A percentile compares a stretch with the other conserved stretches of the same genome.
These are phyloP conservation scores for Haematococcus lacustris DNA, from an alignment of 139 green algal species.

Conservation along the genomic window DNA sequence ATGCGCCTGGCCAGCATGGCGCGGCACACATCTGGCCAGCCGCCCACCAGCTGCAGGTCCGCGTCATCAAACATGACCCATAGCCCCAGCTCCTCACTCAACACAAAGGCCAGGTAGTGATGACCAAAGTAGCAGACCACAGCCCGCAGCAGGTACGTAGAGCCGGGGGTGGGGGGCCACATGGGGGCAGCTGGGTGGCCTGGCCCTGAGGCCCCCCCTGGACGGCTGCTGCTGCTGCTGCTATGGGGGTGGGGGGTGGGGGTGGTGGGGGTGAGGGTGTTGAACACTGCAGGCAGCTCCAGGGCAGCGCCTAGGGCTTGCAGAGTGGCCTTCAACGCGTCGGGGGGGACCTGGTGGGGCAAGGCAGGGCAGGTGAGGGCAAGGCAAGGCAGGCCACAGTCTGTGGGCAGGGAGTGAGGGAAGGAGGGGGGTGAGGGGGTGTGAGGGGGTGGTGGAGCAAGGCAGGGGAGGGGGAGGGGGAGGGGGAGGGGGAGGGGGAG, in stretches of 20 bases:
- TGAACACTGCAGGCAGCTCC: constrained; percentile 43
- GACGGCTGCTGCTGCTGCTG: too few relatives aligned
- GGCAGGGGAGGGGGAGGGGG: too few relatives aligned
- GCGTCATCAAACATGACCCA: constrained; percentile 79
- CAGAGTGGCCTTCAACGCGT: constrained; percentile 41
- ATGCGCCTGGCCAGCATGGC: constrained; percentile 37
- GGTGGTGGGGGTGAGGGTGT: background rate
- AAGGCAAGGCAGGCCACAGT: too few relatives aligned
- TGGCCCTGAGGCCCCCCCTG: too few relatives aligned
- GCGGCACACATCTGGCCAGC: constrained; percentile 47
- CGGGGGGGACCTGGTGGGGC: constrained; percentile 37
- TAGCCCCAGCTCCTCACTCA: constrained; percentile 50
- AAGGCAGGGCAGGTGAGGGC: too few relatives aligned
- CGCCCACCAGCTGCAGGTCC: constrained; percentile 47
- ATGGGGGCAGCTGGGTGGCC: background rate
- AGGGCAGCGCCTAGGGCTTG: constrained; percentile 36
- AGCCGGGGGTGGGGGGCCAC: background rate
- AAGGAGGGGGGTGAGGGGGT: too few relatives aligned
- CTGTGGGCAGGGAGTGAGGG: too few relatives aligned
- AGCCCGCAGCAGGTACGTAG: constrained; percentile 12
- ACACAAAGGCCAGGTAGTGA: constrained; percentile 62
- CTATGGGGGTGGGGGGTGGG: too few relatives aligned
- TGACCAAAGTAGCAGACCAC: constrained; percentile 66
- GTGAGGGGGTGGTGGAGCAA: too few relatives aligned
- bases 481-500: too few relatives aligned